Percentiles rank a stretch among this genome's conserved stretches.
Conservation (phyloP, 148 eudicot genomes). For the Cornus suecica region DNA sequence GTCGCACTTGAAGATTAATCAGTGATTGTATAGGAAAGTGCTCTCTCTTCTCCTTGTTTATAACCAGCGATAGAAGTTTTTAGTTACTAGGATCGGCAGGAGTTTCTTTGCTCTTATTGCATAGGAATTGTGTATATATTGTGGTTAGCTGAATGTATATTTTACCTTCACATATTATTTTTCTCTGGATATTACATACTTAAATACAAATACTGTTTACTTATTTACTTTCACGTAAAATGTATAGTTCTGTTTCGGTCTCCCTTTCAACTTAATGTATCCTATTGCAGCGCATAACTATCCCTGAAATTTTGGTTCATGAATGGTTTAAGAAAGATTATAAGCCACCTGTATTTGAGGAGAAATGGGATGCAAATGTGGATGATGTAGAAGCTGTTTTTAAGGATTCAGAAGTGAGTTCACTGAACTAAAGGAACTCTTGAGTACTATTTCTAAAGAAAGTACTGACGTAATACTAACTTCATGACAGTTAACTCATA, state of each 20-base stretch:
- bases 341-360: slow-evolving; percentile 73
- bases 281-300: slow-evolving; percentile 69
- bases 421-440: background rate
- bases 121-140: background rate
- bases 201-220: background rate
- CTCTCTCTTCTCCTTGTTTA: background rate
- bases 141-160: background rate
- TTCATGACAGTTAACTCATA: background rate
- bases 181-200: background rate
- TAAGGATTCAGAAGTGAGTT: slow-evolving; percentile 77
- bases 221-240: background rate
- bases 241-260: background rate
- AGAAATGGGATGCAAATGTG: slow-evolving; percentile 70
- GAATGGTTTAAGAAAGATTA: slow-evolving; percentile 84
- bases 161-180: background rate
- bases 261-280: background rate
- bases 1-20: too few relatives aligned
- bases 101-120: background rate
- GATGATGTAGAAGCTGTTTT: slow-evolving; percentile 98
- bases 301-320: slow-evolving; percentile 71
- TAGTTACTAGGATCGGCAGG: background rate
- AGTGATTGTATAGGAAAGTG: too few relatives aligned
- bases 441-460: background rate
- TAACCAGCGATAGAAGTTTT: background rate
- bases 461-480: background rate